Evolutionary conservation across 768 basidiomycete species (phyloP), one percentile per base, ranked within the genome.

Genomic region (Leccinum disarticulatum): DNA sequence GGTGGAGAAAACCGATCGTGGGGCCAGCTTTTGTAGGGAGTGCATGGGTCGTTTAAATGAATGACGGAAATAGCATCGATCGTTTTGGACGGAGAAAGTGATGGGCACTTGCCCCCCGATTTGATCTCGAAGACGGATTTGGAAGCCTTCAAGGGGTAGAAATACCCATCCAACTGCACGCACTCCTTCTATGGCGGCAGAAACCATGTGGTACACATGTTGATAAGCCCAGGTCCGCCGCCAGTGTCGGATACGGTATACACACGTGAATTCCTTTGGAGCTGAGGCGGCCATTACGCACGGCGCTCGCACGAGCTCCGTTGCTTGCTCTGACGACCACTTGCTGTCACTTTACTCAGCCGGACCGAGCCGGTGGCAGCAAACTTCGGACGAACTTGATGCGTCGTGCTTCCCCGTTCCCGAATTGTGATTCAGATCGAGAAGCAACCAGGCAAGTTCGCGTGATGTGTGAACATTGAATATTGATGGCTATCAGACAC

Each of bases 1-100:
- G 27, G 7, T 41, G n/a, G 43, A 28, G 41, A 25, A 31, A 9
- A 53, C 30, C 2, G 17, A 35, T 5, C 35, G 53, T 51, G 55
- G 27, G 35, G 22, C 17, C 14, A 22, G 25, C 54, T 63, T 72
- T 66, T 64, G 68, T 62, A 62, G 51, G 55, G 50, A 47, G 33
- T 14, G 49, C 9, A 33, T 50, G 49, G 28, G 30, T 17, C 33
- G 19, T 61, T 53, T 25, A 13, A 19, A 52, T 19, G 43, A 41
- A 46, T 46, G 43, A 46, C 43, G 11, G 43, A 46, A 19, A 46
- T 46, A 46, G 43, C n/a, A 43, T 43, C 6, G n/a, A 43, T 43
- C n/a, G n/a, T n/a, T 43, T 43, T n/a, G 41, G 41, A 43, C n/a
- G 41, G 22, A 13, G 49, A 11, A 31, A 63, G 6, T 15, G 6